Conservation (phyloP, 2,329 filamentous ascomycete genomes). For the Aspergillus pseudoterreus region DNA sequence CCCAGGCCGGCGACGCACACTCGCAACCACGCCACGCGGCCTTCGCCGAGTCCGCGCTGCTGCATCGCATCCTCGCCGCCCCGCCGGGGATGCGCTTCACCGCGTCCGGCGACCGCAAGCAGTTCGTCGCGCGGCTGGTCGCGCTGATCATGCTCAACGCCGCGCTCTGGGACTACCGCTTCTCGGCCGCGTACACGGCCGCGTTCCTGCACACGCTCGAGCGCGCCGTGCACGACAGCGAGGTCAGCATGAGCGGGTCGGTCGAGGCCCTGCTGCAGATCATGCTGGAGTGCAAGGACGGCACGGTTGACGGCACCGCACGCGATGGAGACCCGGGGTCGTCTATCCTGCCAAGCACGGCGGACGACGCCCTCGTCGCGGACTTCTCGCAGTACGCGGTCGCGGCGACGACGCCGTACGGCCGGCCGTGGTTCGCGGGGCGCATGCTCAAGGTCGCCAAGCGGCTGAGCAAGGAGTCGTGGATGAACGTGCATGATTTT, state of each 20-base stretch:
- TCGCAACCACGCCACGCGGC: conserved; percentile 23
- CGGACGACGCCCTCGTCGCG: conserved; percentile 4
- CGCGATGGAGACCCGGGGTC: neutral
- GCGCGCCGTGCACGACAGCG: conserved; percentile 30
- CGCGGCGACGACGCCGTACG: conserved; percentile 20
- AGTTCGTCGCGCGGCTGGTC: conserved; percentile 35
- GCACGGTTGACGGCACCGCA: conserved; percentile 4
- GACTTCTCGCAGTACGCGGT: conserved; percentile 28
- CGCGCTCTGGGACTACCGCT: conserved; percentile 39
- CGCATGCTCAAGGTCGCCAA: conserved; percentile 41
- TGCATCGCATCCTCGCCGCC: conserved; percentile 31
- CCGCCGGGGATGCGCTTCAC: conserved; percentile 32
- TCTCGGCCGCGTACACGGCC: conserved; percentile 24
- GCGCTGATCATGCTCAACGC: conserved; percentile 37
- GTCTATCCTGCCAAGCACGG: neutral
- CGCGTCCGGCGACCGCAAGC: conserved; percentile 35
- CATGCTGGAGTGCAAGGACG: conserved; percentile 34
- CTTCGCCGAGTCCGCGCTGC: conserved; percentile 27
- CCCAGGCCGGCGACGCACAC: conserved; percentile 11
- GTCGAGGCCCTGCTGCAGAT: conserved; percentile 39
- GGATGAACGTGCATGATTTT: conserved; percentile 34
- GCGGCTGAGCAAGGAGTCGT: conserved; percentile 29
- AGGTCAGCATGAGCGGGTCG: conserved; percentile 35
- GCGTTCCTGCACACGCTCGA: conserved; percentile 32
- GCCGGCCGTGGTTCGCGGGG: conserved; percentile 38